Base-by-base conservation (phyloP, 1,139 yeast genomes). In the Protomyces gravidus region DNA sequence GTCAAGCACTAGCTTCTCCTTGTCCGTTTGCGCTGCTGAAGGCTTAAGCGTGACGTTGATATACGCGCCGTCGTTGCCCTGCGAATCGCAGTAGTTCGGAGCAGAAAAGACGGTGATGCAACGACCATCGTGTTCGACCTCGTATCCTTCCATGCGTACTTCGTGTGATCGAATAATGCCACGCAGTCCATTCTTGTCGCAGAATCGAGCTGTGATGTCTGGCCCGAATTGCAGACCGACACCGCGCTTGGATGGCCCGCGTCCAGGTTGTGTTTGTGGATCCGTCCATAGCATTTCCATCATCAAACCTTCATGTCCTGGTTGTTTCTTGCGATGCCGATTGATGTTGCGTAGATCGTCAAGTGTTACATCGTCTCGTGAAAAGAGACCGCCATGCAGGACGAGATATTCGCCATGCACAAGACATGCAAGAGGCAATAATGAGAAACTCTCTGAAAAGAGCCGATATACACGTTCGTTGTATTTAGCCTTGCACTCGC, bases 251-350 rank as follows among this genome's bases (percentile, higher is more conserved):
- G 95, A 86, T 3, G 95, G 89, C 1, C 89, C 82, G 53, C 95
- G 79, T 13, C 98, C 98, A 17, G 80, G 75, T 9, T 73, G 77
- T 0, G 78, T 76, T 71, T 89, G 97, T 1, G 99, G 99, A 71
- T 92, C 99, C 0, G 97, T 88, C 99, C 99, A 92, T 63, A 92
- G 77, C 71, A 94, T 78, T 70, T 92, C 98, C 97, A 90, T 92
- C 72, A 94, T 95, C 51, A 89, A 76, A 7, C 98, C 98, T 61
- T 86, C 89, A 66, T 84, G 80, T 49, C 96, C 94, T 19, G 97
- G 97, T 73, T 89, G 97, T 27, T 82, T 78, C 55, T 83, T 80
- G 15, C 67, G 66, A 71, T 83, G 81, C 65, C 96, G 76, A 69
- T 89, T 83, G 64, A 85, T 77, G 40, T 80, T 77, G 67, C 86